Percentiles rank a stretch among this genome's conserved stretches.
Evolutionary conservation across 2,329 filamentous ascomycete species (phyloP).

Genomic region (Neonectria hederae): DNA sequence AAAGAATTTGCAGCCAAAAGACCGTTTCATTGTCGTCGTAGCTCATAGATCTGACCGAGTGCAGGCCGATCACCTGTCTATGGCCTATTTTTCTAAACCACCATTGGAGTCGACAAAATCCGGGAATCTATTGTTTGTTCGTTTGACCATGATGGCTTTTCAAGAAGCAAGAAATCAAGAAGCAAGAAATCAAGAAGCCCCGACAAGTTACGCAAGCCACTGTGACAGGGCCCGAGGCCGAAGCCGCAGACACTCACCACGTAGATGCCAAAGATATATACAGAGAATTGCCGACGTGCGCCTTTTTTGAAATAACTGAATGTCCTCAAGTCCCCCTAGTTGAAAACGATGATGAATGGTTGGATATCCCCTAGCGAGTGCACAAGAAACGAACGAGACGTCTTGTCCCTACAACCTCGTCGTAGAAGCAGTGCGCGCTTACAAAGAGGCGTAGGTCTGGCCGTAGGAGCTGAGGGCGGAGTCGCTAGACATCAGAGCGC

Average conservation of each 20-base stretch:
- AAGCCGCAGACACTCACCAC: slow-evolving; percentile 21
- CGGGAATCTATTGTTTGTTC: slow-evolving; percentile 30
- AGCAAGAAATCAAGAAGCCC: slow-evolving; percentile 28
- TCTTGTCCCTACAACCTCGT: neutral
- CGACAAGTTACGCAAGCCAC: slow-evolving; percentile 24
- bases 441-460: slow-evolving; percentile 58
- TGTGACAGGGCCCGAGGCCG: slow-evolving; percentile 4
- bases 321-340: slow-evolving; percentile 33
- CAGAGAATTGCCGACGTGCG: slow-evolving; percentile 41
- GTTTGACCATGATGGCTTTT: slow-evolving; percentile 12
- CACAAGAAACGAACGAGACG: slow-evolving; percentile 49
- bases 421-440: slow-evolving; percentile 25
- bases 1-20: slow-evolving; percentile 23
- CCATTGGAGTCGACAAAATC: slow-evolving; percentile 17
- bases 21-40: slow-evolving; percentile 39
- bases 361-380: slow-evolving; percentile 50
- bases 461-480: slow-evolving; percentile 57
- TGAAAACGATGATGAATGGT: slow-evolving; percentile 39
- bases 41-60: slow-evolving; percentile 37
- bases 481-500: slow-evolving; percentile 53
- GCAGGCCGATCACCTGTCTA: slow-evolving; percentile 6
- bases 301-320: slow-evolving; percentile 36
- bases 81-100: slow-evolving; percentile 27
- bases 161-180: slow-evolving; percentile 21
- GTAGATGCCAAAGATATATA: slow-evolving; percentile 45